Base-by-base conservation (phyloP, 2,329 filamentous ascomycete genomes). In the Graphilbum ipis-grandicollis region DNA sequence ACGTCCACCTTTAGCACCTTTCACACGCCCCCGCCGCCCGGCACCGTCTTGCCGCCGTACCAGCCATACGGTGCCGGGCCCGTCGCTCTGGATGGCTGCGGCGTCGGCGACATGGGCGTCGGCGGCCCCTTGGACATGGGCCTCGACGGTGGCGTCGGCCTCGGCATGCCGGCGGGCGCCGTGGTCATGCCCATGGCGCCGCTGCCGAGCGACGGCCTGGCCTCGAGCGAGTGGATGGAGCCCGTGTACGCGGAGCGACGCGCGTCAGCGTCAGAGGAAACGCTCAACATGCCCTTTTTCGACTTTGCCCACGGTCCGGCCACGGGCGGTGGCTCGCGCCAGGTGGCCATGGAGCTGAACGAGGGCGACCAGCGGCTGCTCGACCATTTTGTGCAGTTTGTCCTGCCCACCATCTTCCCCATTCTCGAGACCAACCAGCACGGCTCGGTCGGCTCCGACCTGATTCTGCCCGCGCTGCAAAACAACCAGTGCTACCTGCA, bases 1-100 rank as follows among this genome's bases (percentile, higher is more conserved):
- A 77, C 85, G 28, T 92, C 86, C 1, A 93, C 85, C 19, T 94
- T 93, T 58, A 93, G 78, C 68, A 86, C 83, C n/a, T 90, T 76
- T 54, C 78, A 83, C 49, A 75, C 77, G 18, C 84, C 84, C 14
- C 80, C 82, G 22, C 73, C 79, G 19, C 62, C 75, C 2, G 75
- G 79, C 41, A 68, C 71, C 19, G 63, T 77, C 42, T 67, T 82
- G 37, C 74, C 73, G 13, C 69, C 71, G 14, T 65, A 75, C 44
- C 66, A 68, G 66, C 67, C n/a, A 28, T 25, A 25, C 12, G 23
- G 12, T n/a, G n/a, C n/a, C n/a, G n/a, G n/a, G n/a, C n/a, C n/a
- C n/a, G n/a, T 39, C 36, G 4, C 15, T 13, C 19, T 15, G 14
- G 13, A 23, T 33, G 17, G 36, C 19, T 4, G 15, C 29, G 10